Percentiles rank a stretch among this genome's conserved stretches.
Conservation (phyloP, 176 grass and related monocot species). For the Cymbopogon citratus region DNA sequence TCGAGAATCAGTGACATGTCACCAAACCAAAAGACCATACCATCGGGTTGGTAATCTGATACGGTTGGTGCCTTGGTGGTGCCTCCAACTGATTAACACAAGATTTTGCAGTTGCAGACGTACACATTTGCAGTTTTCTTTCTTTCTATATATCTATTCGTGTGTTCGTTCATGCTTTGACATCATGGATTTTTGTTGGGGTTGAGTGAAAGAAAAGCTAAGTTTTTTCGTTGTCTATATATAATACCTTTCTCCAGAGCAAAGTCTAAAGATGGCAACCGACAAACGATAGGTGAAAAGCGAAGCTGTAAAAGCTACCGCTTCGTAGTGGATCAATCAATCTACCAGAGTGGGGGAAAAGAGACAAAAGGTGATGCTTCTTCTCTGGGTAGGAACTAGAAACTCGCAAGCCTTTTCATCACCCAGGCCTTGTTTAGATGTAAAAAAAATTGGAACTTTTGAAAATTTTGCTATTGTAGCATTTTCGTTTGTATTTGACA, state of each 20-base stretch:
- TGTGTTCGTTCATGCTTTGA: no score
- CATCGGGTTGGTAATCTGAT: background rate
- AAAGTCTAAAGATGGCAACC: background rate
- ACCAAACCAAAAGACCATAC: conserved; percentile 23
- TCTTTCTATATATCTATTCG: no score
- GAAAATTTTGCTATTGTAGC: no score
- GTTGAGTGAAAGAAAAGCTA: conserved; percentile 9
- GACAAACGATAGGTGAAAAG: background rate
- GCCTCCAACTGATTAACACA: conserved; percentile 18
- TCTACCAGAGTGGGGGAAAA: background rate
- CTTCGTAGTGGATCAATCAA: background rate
- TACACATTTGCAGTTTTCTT: background rate
- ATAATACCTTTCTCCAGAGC: background rate
- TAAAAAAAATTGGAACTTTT: no score
- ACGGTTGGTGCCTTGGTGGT: conserved; percentile 10
- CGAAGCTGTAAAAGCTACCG: conserved; percentile 11
- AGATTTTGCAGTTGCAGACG: background rate
- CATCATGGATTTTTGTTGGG: background rate
- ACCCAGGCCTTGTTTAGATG: no score
- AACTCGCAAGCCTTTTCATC: conserved; percentile 7
- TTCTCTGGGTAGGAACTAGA: conserved; percentile 15
- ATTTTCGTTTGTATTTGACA: no score
- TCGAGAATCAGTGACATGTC: conserved; percentile 22
- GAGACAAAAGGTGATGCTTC: background rate
- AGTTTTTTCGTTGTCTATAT: no score